Percentiles rank a stretch among this genome's conserved stretches.
phyloP scores from a whole-genome alignment of 768 basidiomycete species.

The Hemileccinum impolitum region DNA sequence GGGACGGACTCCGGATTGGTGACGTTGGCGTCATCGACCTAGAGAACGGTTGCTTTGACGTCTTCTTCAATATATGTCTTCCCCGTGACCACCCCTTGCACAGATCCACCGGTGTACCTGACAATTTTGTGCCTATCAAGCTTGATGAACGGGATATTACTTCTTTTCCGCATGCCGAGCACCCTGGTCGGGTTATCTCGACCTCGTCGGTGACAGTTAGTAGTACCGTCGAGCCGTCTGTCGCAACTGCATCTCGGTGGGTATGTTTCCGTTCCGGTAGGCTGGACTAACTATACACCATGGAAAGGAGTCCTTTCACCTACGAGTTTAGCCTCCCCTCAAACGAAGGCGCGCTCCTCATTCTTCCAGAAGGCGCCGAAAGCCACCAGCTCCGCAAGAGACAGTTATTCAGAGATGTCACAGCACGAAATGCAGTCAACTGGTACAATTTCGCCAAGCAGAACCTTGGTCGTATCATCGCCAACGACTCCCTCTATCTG shows the following conservation, averaged over 20 bases:
- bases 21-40: conserved; percentile 33
- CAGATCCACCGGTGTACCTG: conserved; percentile 21
- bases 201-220: conserved; percentile 8
- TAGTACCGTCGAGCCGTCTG: conserved; percentile 1
- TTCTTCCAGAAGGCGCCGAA: conserved; percentile 29
- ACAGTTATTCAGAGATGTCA: conserved; percentile 17
- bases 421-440: conserved; percentile 14
- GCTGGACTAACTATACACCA: neutral
- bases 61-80: conserved; percentile 36
- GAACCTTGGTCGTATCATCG: conserved; percentile 10
- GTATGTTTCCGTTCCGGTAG: neutral
- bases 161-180: conserved; percentile 6
- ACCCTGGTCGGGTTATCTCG: conserved; percentile 10
- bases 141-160: conserved; percentile 5
- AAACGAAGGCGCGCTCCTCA: conserved; percentile 28
- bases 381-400: conserved; percentile 19
- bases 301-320: neutral
- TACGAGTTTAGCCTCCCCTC: conserved; percentile 14
- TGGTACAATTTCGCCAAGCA: conserved; percentile 29
- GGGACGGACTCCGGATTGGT: conserved; percentile 30
- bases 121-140: conserved; percentile 21
- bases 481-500: conserved; percentile 27
- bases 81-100: conserved; percentile 27
- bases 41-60: conserved; percentile 32
- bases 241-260: neutral